Evolutionary conservation across 257 asterid genomes (phyloP).

Genomic region (Solanum okadae): DNA sequence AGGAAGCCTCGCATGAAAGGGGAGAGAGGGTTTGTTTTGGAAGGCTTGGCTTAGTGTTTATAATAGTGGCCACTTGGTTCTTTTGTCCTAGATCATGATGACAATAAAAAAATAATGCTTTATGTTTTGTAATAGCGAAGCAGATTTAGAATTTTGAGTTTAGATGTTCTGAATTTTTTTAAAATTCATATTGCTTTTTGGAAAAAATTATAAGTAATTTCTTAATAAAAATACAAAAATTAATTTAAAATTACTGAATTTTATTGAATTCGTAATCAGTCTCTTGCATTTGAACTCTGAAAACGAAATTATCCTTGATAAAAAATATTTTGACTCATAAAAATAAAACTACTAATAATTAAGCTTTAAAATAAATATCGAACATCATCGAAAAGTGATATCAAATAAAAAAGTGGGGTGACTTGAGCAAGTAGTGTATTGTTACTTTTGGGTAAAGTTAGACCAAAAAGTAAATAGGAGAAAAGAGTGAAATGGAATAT

Average conservation of each 20-base stretch:
- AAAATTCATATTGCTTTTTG: background rate
- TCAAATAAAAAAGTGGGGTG: background rate
- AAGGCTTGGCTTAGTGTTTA: background rate
- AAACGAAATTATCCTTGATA: no score
- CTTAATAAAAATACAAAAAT: background rate
- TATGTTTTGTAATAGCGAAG: background rate
- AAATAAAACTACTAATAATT: no score
- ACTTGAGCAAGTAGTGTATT: background rate
- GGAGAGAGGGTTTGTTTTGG: background rate
- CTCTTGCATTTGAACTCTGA: no score
- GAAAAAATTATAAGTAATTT: background rate
- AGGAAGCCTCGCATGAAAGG: background rate
- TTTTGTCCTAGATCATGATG: background rate
- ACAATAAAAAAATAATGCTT: background rate
- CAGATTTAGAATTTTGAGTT: background rate
- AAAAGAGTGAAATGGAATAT: background rate
- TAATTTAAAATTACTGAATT: background rate
- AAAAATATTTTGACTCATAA: no score
- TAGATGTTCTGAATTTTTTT: no score
- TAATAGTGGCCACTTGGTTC: background rate
- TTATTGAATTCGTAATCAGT: background rate
- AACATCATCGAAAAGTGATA: background rate
- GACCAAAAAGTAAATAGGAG: background rate
- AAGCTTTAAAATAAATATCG: accelerated
- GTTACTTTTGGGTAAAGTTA: background rate